A percentile compares a stretch with the other conserved stretches of the same genome.
Conservation (phyloP, 2,329 filamentous ascomycete genomes). For the Aspergillus pseudotamarii region DNA sequence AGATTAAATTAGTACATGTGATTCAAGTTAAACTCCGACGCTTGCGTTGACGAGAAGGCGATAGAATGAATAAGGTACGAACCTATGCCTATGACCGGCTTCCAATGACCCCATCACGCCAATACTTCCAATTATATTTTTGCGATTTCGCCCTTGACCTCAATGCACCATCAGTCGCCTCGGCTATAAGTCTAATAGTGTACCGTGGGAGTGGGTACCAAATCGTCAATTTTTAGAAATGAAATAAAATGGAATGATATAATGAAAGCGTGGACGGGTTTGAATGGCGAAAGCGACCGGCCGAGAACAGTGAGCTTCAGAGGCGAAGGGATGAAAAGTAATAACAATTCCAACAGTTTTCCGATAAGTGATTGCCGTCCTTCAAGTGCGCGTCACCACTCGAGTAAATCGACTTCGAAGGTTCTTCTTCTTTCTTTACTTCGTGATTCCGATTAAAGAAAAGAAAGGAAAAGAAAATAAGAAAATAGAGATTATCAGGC, state of each 20-base stretch:
- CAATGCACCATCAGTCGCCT: conserved; percentile 19
- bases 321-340: conserved; percentile 6
- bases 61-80: conserved; percentile 17
- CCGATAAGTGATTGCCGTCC: background rate
- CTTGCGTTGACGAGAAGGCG: background rate
- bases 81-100: conserved; percentile 41
- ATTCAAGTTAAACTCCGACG: background rate
- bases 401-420: conserved; percentile 8
- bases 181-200: background rate
- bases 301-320: background rate
- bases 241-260: background rate
- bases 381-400: background rate
- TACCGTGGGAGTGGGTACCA: background rate
- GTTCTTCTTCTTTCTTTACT: background rate
- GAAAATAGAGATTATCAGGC: conserved; percentile 12
- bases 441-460: background rate
- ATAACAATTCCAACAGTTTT: background rate
- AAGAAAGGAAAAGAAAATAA: background rate
- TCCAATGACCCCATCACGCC: conserved; percentile 45
- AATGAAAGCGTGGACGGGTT: background rate
- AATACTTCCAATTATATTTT: conserved; percentile 9
- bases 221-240: background rate
- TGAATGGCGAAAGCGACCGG: conserved; percentile 3
- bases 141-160: conserved; percentile 6
- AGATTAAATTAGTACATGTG: background rate